phyloP scores from a whole-genome alignment of 2,329 filamentous ascomycete genomes.

The Ceratocystis ficicola region DNA sequence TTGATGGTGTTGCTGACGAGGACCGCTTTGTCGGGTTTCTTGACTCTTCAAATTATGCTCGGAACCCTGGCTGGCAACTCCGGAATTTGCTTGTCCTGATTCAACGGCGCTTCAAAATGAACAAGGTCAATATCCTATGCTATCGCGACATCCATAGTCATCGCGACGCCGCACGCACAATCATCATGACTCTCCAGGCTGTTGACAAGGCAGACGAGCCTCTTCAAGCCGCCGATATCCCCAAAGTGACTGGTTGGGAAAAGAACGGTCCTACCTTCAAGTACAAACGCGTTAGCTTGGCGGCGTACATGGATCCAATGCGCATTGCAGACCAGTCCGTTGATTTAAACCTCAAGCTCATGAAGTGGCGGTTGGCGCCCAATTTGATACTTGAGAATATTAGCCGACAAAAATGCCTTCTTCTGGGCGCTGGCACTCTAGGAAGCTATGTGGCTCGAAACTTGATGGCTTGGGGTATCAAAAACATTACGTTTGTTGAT shows the following conservation, averaged over 20 bases:
- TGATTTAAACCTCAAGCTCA: conserved; percentile 90
- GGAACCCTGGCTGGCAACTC: conserved; percentile 84
- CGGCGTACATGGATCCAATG: conserved; percentile 84
- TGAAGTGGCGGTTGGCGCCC: conserved; percentile 96
- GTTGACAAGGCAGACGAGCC: conserved; percentile 3
- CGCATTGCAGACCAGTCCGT: conserved; percentile 86
- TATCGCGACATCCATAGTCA: conserved; percentile 73
- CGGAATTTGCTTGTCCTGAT: conserved; percentile 80
- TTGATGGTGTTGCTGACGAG: conserved; percentile 54
- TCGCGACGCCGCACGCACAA: conserved; percentile 68
- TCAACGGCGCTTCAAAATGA: conserved; percentile 65
- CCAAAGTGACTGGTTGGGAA: conserved; percentile 94
- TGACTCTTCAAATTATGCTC: conserved; percentile 80
- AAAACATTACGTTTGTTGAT: conserved; percentile 91
- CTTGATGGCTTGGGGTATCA: conserved; percentile 87
- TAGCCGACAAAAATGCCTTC: conserved; percentile 76
- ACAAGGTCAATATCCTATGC: conserved; percentile 70
- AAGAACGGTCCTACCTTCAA: conserved; percentile 58
- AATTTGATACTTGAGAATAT: conserved; percentile 76
- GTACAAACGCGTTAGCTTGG: conserved; percentile 66
- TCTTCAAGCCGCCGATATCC: conserved; percentile 44
- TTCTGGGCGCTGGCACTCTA: conserved; percentile 84
- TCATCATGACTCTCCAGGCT: conserved; percentile 54
- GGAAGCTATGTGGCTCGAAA: conserved; percentile 89
- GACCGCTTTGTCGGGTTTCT: conserved; percentile 79